These are phyloP conservation scores for Rehmannia glutinosa DNA, from an alignment of 257 asterid genomes.

Conservation along the genomic window DNA sequence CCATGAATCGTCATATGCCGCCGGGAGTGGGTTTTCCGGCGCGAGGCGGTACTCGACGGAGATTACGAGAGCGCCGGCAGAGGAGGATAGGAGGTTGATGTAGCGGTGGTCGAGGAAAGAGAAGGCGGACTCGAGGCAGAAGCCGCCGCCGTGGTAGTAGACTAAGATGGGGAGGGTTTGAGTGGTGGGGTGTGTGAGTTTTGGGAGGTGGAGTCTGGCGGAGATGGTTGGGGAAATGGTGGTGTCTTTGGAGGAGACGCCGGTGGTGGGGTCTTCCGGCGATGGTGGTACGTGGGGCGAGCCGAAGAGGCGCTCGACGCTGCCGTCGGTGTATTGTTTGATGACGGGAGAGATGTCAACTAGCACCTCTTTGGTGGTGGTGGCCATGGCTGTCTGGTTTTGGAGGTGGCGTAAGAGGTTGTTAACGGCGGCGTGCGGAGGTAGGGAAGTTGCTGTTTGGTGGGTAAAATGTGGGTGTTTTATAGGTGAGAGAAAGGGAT, in stretches of 20 bases:
- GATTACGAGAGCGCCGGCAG: slow-evolving; percentile 16
- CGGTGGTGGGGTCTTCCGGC: slow-evolving; percentile 26
- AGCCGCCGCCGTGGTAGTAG: slow-evolving; percentile 41
- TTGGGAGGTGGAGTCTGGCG: slow-evolving; percentile 42
- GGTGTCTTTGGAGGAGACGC: slow-evolving; percentile 38
- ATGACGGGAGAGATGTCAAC: slow-evolving; percentile 14
- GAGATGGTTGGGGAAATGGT: slow-evolving; percentile 17
- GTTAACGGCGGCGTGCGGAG: neutral
- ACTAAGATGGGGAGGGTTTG: slow-evolving; percentile 31
- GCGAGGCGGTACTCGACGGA: slow-evolving; percentile 42
- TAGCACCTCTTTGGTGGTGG: neutral
- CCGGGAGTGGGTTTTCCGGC: slow-evolving; percentile 49
- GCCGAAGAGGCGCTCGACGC: slow-evolving; percentile 1
- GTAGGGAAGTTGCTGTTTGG: neutral
- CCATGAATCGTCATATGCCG: slow-evolving; percentile 43
- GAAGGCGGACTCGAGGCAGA: slow-evolving; percentile 29
- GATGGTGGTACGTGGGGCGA: slow-evolving; percentile 22
- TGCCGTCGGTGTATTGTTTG: slow-evolving; percentile 25
- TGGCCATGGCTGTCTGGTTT: neutral
- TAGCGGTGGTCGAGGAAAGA: neutral
- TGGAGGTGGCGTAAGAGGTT: neutral
- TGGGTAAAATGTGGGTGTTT: too few relatives aligned
- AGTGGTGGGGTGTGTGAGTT: neutral
- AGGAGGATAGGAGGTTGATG: slow-evolving; percentile 15
- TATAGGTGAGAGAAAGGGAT: too few relatives aligned